Percentiles rank a stretch among this genome's conserved stretches.
These are phyloP conservation scores for Phytophthora pisi DNA, from an alignment of 352 stramenopile genomes.

Conservation along the genomic window DNA sequence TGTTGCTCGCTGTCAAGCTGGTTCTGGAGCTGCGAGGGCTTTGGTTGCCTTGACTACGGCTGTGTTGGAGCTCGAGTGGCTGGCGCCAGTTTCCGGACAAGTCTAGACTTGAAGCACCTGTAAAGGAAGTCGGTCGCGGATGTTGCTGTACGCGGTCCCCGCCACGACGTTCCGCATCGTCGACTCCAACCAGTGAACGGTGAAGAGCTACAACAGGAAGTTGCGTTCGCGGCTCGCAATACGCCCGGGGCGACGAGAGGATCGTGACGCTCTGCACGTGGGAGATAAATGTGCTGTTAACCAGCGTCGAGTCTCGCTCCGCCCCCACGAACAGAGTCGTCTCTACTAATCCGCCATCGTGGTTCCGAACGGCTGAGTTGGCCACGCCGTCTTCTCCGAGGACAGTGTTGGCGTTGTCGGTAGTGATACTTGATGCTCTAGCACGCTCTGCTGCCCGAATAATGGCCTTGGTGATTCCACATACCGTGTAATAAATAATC, in stretches of 20 bases:
- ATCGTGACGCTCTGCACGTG: slow-evolving; percentile 50
- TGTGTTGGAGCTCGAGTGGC: slow-evolving; percentile 26
- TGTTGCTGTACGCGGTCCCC: not conserved
- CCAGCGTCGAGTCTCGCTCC: slow-evolving; percentile 52
- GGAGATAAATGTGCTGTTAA: slow-evolving; percentile 53
- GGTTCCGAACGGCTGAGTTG: slow-evolving; percentile 26
- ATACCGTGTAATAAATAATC: slow-evolving; percentile 87
- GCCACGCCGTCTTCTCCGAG: slow-evolving; percentile 30
- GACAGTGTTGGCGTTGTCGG: slow-evolving; percentile 2
- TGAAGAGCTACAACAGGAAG: slow-evolving; percentile 1
- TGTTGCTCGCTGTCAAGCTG: slow-evolving; percentile 18
- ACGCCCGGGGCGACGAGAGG: slow-evolving; percentile 54
- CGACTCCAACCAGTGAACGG: slow-evolving; percentile 21
- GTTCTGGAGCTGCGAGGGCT: slow-evolving; percentile 9
- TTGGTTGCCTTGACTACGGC: slow-evolving; percentile 28
- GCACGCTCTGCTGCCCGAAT: slow-evolving; percentile 54
- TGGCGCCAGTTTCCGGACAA: slow-evolving; percentile 19
- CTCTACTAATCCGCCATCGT: slow-evolving; percentile 25
- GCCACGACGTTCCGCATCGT: slow-evolving; percentile 2
- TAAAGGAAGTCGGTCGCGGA: slow-evolving; percentile 34
- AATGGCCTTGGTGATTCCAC: slow-evolving; percentile 79
- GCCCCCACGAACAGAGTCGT: slow-evolving; percentile 60
- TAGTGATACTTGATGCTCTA: slow-evolving; percentile 26
- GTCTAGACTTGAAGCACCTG: slow-evolving; percentile 14
- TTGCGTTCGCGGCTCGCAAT: slow-evolving; percentile 39